phyloP scores from a whole-genome alignment of 495 filamentous ascomycete genomes.

The Pyronema omphalodes region DNA sequence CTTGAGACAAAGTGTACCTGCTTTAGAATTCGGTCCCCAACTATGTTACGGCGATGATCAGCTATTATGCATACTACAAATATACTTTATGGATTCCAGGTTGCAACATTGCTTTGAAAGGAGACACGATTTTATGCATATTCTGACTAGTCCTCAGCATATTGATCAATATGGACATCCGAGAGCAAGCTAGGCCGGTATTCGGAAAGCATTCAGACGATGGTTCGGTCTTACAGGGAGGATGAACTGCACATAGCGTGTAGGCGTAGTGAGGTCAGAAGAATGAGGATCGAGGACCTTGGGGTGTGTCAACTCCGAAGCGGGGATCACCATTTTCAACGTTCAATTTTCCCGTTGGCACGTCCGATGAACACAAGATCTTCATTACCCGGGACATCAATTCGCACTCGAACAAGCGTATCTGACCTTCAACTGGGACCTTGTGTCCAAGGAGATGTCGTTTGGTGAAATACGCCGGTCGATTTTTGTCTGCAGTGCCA shows the following conservation, averaged over 20 bases:
- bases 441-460: neutral
- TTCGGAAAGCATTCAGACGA: neutral
- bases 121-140: conserved; percentile 5
- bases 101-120: neutral
- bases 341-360: neutral
- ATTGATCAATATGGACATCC: neutral
- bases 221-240: neutral
- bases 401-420: conserved; percentile 2
- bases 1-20: neutral
- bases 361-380: neutral
- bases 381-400: neutral
- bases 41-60: neutral
- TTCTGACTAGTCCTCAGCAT: neutral
- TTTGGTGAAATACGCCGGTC: neutral
- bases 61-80: neutral
- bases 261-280: too few species aligned
- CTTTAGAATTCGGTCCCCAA: neutral
- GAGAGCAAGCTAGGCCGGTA: neutral
- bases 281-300: too few species aligned
- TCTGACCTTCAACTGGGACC: neutral
- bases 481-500: neutral
- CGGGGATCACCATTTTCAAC: neutral
- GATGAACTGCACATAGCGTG: too few species aligned
- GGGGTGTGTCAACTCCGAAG: neutral
- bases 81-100: neutral